Conservation (phyloP, 129 eudicot genomes). For the Flaveria trinervia region DNA sequence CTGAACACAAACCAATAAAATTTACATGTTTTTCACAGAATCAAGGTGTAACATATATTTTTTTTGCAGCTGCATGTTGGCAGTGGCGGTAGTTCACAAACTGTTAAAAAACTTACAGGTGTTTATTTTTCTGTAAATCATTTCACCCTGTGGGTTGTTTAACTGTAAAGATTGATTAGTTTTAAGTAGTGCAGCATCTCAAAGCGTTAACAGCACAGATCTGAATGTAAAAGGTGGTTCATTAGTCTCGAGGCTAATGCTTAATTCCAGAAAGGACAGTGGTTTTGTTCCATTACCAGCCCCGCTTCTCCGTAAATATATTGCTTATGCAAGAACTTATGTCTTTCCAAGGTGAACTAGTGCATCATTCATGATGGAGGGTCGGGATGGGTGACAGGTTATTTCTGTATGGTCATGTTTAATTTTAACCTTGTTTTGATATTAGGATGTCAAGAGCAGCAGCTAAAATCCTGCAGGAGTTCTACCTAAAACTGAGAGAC, state of each 20-base stretch:
- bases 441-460: constrained; percentile 83
- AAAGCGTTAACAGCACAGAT: constrained; percentile 34
- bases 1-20: not conserved
- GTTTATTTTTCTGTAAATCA: constrained; percentile 5
- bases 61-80: constrained; percentile 78
- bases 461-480: constrained; percentile 89
- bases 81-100: constrained; percentile 58
- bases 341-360: constrained; percentile 73
- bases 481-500: constrained; percentile 81
- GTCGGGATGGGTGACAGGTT: not conserved
- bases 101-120: constrained; percentile 63
- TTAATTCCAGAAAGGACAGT: constrained; percentile 63
- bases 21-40: not conserved
- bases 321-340: constrained; percentile 85
- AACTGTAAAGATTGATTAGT: constrained; percentile 11
- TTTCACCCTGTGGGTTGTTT: constrained; percentile 4
- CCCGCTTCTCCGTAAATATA: constrained; percentile 83
- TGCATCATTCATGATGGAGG: constrained; percentile 8
- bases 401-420: not conserved
- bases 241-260: constrained; percentile 64
- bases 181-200: constrained; percentile 46
- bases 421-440: constrained; percentile 11
- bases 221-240: constrained; percentile 48
- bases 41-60: not conserved
- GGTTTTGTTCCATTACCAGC: constrained; percentile 86